Conservation (phyloP, 768 basidiomycete genomes). For the Kockovaella imperatae region DNA sequence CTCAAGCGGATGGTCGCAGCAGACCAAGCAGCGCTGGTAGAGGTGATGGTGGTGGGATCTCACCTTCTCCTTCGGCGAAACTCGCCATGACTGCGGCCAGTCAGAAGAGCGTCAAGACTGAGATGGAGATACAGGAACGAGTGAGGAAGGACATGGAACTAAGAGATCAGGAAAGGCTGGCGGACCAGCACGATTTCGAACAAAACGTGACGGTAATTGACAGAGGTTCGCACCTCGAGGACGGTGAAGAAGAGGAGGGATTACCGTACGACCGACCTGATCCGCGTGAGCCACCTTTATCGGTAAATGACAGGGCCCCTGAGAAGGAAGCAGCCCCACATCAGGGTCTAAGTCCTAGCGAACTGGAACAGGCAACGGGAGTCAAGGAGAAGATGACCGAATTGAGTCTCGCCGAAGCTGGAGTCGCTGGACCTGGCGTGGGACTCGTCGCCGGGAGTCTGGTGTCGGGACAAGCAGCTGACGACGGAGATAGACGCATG, state of each 20-base stretch:
- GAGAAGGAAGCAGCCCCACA: not conserved
- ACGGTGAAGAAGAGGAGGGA: conserved; percentile 20
- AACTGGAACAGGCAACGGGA: not conserved
- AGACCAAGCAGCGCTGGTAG: no score
- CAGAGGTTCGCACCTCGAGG: not conserved
- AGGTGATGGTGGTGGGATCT: not conserved
- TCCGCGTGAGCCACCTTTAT: not conserved
- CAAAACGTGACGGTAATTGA: conserved; percentile 1
- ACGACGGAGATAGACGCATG: conserved; percentile 3
- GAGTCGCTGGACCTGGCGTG: not conserved
- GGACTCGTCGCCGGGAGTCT: not conserved
- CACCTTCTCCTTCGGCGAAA: conserved; percentile 24
- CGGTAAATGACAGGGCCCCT: not conserved
- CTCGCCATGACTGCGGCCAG: conserved; percentile 15
- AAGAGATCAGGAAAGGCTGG: conserved; percentile 2
- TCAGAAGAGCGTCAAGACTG: conserved; percentile 17
- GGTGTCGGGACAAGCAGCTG: not conserved
- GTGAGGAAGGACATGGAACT: conserved; percentile 20
- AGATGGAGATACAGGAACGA: conserved; percentile 27
- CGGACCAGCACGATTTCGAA: conserved; percentile 3
- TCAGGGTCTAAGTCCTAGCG: not conserved
- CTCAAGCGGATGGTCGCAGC: no score
- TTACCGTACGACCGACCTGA: conserved; percentile 32
- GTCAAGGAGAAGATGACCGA: not conserved
- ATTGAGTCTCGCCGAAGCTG: not conserved